Evolutionary conservation across 352 stramenopile species (phyloP).

Genomic region (Plasmopara halstedii): DNA sequence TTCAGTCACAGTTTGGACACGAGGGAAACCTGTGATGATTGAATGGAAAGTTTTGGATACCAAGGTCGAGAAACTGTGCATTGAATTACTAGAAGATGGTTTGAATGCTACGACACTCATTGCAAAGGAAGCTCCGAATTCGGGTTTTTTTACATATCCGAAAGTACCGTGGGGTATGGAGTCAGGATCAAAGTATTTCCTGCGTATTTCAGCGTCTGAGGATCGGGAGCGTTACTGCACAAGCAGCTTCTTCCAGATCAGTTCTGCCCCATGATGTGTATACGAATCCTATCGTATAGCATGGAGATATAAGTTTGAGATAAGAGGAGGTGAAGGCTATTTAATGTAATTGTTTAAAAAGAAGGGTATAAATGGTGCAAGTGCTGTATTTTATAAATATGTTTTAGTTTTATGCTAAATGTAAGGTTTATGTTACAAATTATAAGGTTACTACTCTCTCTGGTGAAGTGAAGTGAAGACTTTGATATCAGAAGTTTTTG

Average conservation of each 20-base stretch:
- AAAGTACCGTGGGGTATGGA: slow-evolving; percentile 83
- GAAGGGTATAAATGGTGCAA: background rate
- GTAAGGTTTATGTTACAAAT: background rate
- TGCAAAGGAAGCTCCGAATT: slow-evolving; percentile 49
- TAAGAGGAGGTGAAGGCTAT: slow-evolving; percentile 22
- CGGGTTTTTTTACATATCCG: slow-evolving; percentile 56
- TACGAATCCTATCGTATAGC: background rate
- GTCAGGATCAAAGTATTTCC: slow-evolving; percentile 67
- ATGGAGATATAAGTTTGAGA: slow-evolving; percentile 8
- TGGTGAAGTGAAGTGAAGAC: background rate
- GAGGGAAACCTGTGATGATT: slow-evolving; percentile 59
- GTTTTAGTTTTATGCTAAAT: too few relatives aligned
- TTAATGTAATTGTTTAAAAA: slow-evolving; percentile 12
- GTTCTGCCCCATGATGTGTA: slow-evolving; percentile 30
- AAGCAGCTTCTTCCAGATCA: slow-evolving; percentile 63
- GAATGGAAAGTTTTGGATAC: slow-evolving; percentile 65
- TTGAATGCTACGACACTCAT: slow-evolving; percentile 63
- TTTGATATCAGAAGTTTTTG: background rate
- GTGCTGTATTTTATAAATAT: background rate
- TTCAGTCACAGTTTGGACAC: slow-evolving; percentile 52
- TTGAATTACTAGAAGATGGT: slow-evolving; percentile 64
- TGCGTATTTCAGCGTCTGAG: slow-evolving; percentile 44
- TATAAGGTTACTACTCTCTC: background rate
- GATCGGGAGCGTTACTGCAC: slow-evolving; percentile 44
- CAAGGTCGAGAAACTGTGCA: slow-evolving; percentile 36